Percentiles rank a stretch among this genome's conserved stretches.
Conservation (phyloP, 2,329 filamentous ascomycete species). For the Dothistroma pini region DNA sequence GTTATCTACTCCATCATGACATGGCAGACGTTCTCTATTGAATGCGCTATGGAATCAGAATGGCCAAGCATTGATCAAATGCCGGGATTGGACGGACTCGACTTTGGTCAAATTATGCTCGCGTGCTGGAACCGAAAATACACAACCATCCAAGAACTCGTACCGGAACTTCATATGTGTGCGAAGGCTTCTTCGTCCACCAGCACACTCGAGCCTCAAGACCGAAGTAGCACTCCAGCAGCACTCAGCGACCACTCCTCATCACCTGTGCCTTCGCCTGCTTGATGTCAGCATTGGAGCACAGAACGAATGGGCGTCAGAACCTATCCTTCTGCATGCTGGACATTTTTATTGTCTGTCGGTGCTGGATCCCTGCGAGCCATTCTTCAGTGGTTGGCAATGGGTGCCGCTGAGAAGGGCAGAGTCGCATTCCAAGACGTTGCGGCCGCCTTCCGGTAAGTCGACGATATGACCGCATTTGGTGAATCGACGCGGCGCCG, state of each 20-base stretch:
- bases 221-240: constrained; percentile 1
- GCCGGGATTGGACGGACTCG: constrained; percentile 11
- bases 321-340: constrained; percentile 1
- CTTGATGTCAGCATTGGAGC: not conserved
- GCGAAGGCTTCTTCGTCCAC: constrained; percentile 3
- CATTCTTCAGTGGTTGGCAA: not conserved
- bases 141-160: constrained; percentile 13
- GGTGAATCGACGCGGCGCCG: not conserved
- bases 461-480: constrained; percentile 3
- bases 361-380: constrained; percentile 1
- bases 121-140: constrained; percentile 15
- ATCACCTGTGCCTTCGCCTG: constrained; percentile 14
- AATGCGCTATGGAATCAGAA: constrained; percentile 12
- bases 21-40: constrained; percentile 11
- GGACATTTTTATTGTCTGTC: constrained; percentile 2
- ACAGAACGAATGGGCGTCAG: not conserved
- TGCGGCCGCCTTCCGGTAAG: constrained; percentile 3
- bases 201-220: constrained; percentile 5
- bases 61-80: constrained; percentile 13
- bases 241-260: constrained; percentile 13
- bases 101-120: constrained; percentile 9
- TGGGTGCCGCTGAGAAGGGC: constrained; percentile 1
- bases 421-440: constrained; percentile 6
- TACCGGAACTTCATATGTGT: constrained; percentile 9
- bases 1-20: constrained; percentile 18